Evolutionary conservation across 805 yeast genomes (phyloP).

Genomic region (Yueomyces sinensis): DNA sequence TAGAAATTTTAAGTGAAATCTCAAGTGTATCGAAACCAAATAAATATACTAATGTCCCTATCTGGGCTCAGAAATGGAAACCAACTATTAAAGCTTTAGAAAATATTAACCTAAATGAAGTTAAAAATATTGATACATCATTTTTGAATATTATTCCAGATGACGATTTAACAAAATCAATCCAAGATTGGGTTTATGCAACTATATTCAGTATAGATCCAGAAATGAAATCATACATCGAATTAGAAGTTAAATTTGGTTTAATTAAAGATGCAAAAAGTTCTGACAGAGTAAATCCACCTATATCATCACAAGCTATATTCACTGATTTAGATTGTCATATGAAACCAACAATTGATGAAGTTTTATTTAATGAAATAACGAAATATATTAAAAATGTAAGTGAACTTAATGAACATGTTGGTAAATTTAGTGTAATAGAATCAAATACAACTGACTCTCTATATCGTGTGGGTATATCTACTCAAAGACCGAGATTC

Average conservation of each 20-base stretch:
- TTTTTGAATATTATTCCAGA: conserved; percentile 60
- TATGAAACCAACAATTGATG: conserved; percentile 56
- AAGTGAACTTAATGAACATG: conserved; percentile 36
- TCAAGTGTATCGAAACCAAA: conserved; percentile 37
- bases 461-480: conserved; percentile 45
- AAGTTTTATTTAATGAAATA: conserved; percentile 44
- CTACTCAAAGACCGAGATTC: conserved; percentile 51
- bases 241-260: conserved; percentile 67
- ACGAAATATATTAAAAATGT: conserved; percentile 41
- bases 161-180: conserved; percentile 66
- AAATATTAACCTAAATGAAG: conserved; percentile 19
- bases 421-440: conserved; percentile 41
- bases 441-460: conserved; percentile 53
- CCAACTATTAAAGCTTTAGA: conserved; percentile 28
- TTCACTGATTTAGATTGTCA: conserved; percentile 42
- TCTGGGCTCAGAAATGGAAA: conserved; percentile 73
- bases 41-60: conserved; percentile 52
- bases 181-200: conserved; percentile 85
- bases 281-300: conserved; percentile 50
- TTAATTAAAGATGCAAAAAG: conserved; percentile 49
- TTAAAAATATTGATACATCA: conserved; percentile 25
- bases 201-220: conserved; percentile 54
- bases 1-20: conserved; percentile 17
- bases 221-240: conserved; percentile 40
- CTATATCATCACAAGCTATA: conserved; percentile 57